Conservation (phyloP, 805 yeast species). For the Lipomyces yamanashiensis region DNA sequence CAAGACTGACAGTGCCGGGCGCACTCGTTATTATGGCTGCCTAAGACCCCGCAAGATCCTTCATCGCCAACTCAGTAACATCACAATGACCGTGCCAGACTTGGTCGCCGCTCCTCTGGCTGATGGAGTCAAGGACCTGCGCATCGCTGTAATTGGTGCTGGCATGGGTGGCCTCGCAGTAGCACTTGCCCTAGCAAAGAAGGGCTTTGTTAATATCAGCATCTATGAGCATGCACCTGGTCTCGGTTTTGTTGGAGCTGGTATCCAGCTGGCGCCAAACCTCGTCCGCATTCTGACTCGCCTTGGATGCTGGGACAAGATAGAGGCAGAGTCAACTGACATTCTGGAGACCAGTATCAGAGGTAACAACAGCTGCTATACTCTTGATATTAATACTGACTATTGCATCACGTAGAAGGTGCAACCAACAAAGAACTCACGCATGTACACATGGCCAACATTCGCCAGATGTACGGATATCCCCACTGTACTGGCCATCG, state of each 20-base stretch:
- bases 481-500: slow-evolving; percentile 6
- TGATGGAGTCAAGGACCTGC: not conserved
- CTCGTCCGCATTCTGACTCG: slow-evolving; percentile 38
- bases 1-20: too few relatives aligned
- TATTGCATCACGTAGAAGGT: not conserved
- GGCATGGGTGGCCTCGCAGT: slow-evolving; percentile 45
- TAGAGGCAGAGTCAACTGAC: not conserved
- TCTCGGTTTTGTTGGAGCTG: slow-evolving; percentile 46
- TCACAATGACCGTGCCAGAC: too few relatives aligned
- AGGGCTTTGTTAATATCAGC: slow-evolving; percentile 41
- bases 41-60: too few relatives aligned
- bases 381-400: too few relatives aligned
- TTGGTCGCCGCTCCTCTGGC: too few relatives aligned
- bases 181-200: slow-evolving; percentile 39
- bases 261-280: slow-evolving; percentile 46
- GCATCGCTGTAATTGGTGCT: slow-evolving; percentile 42
- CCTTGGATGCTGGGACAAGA: slow-evolving; percentile 36
- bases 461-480: slow-evolving; percentile 4
- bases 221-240: slow-evolving; percentile 41
- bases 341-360: slow-evolving; percentile 1
- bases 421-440: slow-evolving; percentile 1
- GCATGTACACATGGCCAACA: slow-evolving; percentile 2
- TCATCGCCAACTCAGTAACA: too few relatives aligned
- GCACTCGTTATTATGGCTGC: too few relatives aligned
- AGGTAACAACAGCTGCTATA: too few relatives aligned